Base-by-base conservation (phyloP, 148 eudicot genomes). In the Rhododendron mucronatum region DNA sequence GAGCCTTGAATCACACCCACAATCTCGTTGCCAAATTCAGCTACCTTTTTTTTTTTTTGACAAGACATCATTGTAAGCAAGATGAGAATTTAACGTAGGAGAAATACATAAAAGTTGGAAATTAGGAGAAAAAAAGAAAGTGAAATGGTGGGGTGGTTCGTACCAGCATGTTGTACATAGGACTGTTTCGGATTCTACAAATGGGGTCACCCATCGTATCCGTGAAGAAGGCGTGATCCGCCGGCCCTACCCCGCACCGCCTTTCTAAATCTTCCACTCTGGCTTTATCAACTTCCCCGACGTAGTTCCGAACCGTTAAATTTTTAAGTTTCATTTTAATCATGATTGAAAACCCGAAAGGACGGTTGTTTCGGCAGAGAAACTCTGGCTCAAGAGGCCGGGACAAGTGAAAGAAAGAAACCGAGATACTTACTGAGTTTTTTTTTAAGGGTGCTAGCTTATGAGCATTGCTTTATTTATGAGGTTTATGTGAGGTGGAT, bases 121-220 rank as follows among this genome's bases (percentile, higher is more conserved):
- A 84, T 14, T 45, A 61, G 12, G 50, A 9, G 11, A 16, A 39
- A 26, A 39, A 44, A 14, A 28, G 9, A 44, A 5, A 15, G 14
- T 59, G 13, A 55, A 35, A 61, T 11, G 35, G 41, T 23, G 30
- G 16, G 30, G 14, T 10, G 37, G 18, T 23, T 1, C 33, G 83
- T 86, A 88, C 90, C 90, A 86, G 88, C 90, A 88, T 86, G 78
- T 44, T 88, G 82, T 88, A 75, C 76, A 86, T 41, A 5, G 90
- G 90, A 81, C 88, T 88, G 69, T 88, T 86, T 61, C 88, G 88
- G 82, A 88, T 88, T 84, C 90, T 80, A 47, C 84, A 88, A 28
- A 88, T 86, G 88, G 90, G 90, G 90, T 88, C 90, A 84, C 88
- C 90, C 86, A 88, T 69, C 44, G 90, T 86, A 79, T 88, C 90